Evolutionary conservation across 352 stramenopile genomes (phyloP), one percentile per base, ranked within the genome.

Genomic region (Phytopythium litorale): DNA sequence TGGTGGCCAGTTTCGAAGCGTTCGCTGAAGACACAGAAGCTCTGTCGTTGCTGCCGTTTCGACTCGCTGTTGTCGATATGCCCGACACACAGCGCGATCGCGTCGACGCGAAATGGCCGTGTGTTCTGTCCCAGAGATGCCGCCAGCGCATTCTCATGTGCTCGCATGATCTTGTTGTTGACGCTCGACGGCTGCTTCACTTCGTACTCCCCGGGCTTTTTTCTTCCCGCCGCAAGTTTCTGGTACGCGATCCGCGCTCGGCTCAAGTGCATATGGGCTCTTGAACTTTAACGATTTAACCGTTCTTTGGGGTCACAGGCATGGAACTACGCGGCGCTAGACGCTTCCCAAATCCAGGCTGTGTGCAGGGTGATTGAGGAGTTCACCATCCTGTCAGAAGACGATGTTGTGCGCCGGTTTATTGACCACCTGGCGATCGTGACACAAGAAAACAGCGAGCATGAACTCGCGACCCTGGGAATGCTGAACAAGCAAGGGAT

Each of bases 151-250:
- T 91, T 42, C 30, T 94, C 13, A 48, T 94, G 16, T 77, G 65
- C 40, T 60, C 70, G n/a, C 37, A 67, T 21, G 58, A 66, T 30
- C 71, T 76, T 30, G 59, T 73, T 5, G 45, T 86, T 16, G 80
- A 90, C 32, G 66, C 57, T 28, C 78, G 82, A 40, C 71, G 71
- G 43, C 50, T 92, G 13, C 60, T 91, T 3, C 81, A 92, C n/a
- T 92, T 92, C 62, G 52, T 87, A 12, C 65, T 84, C 21, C 84
- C 87, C 56, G 78, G 70, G 9, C 53, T 91, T 12, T 87, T 96
- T 52, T 74, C 72, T 15, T 88, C 84, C 57, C 81, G 84, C 12
- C 78, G 82, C 23, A 91, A 90, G 37, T 62, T 90, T 8, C 63
- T 93, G 79, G 86, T 95, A 78, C 49, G 78, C 52, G 32, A 53